These are phyloP conservation scores for Pleoardoris graminearum DNA, from an alignment of 2,329 filamentous ascomycete genomes.

Conservation along the genomic window DNA sequence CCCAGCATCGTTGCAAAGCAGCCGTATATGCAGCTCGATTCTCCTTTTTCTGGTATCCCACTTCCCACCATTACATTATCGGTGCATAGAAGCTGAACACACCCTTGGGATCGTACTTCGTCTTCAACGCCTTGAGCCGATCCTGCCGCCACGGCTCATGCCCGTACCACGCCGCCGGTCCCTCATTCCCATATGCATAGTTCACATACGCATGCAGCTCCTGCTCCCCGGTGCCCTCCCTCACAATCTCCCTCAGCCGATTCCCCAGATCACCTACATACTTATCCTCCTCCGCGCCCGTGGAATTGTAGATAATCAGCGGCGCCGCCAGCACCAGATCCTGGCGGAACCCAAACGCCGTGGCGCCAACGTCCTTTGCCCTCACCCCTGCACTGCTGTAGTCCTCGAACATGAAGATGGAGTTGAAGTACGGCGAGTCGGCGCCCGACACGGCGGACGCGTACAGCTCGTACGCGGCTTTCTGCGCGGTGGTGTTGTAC, in stretches of 20 bases:
- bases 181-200: constrained; percentile 41
- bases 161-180: constrained; percentile 35
- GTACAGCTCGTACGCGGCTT: constrained; percentile 46
- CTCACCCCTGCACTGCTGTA: constrained; percentile 55
- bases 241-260: constrained; percentile 23
- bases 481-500: constrained; percentile 44
- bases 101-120: constrained; percentile 38
- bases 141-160: constrained; percentile 37
- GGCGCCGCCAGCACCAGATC: constrained; percentile 34
- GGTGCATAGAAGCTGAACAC: constrained; percentile 38
- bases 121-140: constrained; percentile 37
- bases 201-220: constrained; percentile 40
- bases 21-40: no score
- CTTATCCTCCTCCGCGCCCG: constrained; percentile 11
- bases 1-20: no score
- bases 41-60: no score
- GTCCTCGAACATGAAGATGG: constrained; percentile 61
- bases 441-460: constrained; percentile 37
- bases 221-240: constrained; percentile 21
- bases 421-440: constrained; percentile 31
- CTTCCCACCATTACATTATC: no score
- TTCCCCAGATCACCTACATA: constrained; percentile 21
- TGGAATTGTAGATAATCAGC: constrained; percentile 23
- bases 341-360: constrained; percentile 53
- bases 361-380: constrained; percentile 38